Evolutionary conservation across 2,329 filamentous ascomycete species (phyloP).

Genomic region (Nothophaeocryptopus gaeumannii): DNA sequence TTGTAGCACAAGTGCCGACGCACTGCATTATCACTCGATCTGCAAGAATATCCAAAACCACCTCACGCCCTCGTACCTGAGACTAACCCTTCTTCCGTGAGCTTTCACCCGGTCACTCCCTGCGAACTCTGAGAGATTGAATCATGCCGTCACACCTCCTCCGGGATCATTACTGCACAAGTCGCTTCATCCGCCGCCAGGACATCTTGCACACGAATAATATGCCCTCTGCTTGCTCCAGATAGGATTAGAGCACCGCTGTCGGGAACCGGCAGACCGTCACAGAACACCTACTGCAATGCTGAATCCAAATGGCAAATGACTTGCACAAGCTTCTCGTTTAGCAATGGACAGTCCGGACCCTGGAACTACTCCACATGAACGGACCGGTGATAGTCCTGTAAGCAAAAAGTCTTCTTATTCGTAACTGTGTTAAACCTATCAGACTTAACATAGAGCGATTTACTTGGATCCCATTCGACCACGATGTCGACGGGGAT

Average conservation of each 20-base stretch:
- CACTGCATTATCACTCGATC: background rate
- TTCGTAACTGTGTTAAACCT: no score
- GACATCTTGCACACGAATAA: background rate
- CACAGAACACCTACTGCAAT: background rate
- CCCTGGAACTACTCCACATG: background rate
- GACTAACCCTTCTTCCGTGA: background rate
- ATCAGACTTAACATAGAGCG: no score
- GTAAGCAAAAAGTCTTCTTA: no score
- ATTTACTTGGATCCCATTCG: no score
- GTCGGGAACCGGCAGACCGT: background rate
- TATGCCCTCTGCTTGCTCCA: no score
- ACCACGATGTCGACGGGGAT: background rate
- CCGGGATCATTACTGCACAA: no score
- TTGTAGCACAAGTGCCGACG: background rate
- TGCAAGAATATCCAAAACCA: background rate
- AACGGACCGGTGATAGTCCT: background rate
- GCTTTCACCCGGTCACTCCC: background rate
- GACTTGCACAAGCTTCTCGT: no score
- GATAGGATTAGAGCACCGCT: background rate
- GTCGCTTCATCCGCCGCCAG: background rate
- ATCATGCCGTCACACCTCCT: background rate
- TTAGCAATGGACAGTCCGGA: background rate
- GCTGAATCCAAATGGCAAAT: background rate
- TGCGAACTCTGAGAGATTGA: conserved; percentile 4
- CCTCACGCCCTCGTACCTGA: background rate